Percentiles rank a stretch among this genome's conserved stretches.
phyloP scores from a whole-genome alignment of 306 rosid genomes.

The Pyrus bretschneideri region DNA sequence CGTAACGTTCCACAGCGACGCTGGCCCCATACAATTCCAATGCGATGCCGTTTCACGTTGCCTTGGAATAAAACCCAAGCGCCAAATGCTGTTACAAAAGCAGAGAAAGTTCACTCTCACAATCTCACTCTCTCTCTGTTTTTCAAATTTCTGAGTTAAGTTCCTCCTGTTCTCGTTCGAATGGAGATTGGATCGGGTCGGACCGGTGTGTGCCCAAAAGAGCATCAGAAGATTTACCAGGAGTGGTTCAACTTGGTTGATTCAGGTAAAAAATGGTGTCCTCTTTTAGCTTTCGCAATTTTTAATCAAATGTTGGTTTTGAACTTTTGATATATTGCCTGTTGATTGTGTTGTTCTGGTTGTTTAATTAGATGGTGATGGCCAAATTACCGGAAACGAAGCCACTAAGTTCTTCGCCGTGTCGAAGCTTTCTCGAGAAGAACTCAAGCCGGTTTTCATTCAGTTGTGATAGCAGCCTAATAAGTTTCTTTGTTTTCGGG shows the following conservation, averaged over 20 bases:
- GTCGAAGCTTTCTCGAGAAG: constrained; percentile 73
- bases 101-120: not conserved
- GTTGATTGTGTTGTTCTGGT: not conserved
- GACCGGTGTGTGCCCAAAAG: constrained; percentile 40
- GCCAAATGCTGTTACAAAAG: constrained; percentile 23
- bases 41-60: not conserved
- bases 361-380: constrained; percentile 57
- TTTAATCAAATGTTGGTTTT: not conserved
- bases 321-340: not conserved
- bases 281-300: not conserved
- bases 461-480: not conserved
- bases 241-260: constrained; percentile 82
- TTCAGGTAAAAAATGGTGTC: constrained; percentile 42
- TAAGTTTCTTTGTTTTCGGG: not conserved
- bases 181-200: constrained; percentile 47
- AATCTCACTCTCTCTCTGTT: not conserved
- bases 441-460: constrained; percentile 62
- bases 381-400: constrained; percentile 66
- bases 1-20: not conserved
- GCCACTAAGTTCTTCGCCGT: constrained; percentile 76
- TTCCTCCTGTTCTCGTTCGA: not conserved
- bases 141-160: not conserved
- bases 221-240: constrained; percentile 51
- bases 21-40: not conserved
- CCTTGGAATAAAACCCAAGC: constrained; percentile 7